Base-by-base conservation (phyloP, 176 grass and related monocot species). In the Eleusine coracana region DNA sequence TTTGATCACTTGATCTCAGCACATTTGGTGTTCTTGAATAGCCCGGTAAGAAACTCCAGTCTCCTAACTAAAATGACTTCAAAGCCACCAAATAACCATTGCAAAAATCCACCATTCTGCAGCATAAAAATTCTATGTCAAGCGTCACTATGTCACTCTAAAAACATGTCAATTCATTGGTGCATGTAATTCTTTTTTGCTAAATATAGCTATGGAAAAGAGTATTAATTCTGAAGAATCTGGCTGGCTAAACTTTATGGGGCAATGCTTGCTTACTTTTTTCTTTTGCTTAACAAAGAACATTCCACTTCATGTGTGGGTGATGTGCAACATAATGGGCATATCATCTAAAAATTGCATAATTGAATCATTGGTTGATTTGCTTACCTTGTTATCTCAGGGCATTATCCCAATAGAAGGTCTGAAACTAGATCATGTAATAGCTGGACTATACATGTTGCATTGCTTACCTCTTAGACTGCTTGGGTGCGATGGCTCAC, bases 391-490 rank as follows among this genome's bases (percentile, higher is more conserved):
- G 49, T 51, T 82, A 60, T 87, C 14, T 73, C 85, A 94, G 92
- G 92, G 87, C 62, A 94, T 97, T 6, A 97, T 94, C 16, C 84
- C 88, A 45, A 84, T 97, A 17, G 92, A 97, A 94, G 83, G 71
- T 75, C 85, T 94, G 48, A 97, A 94, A 34, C 74, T 97, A 82
- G 94, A 94, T 13, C 70, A 86, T 34, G 60, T 94, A 76, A 72
- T 82, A 69, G 38, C 87, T 37, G 94, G 94, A 77, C 39, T 94
- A 10, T 51, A 51, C 49, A 51, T 51, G 49, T 71, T 97, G 59
- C 90, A 94, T 28, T 97, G 94, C 88, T 86, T 97, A 82, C 94
- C 92, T 60, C 83, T 94, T 3, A 88, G 90, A 70, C 75, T 97
- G 69, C 74, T 92, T 51, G 90, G 88, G 11, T 37, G 88, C 0